These are phyloP conservation scores for Gonapodya prolifera DNA, from an alignment of 192 early-diverging fungal genomes.

Conservation along the genomic window DNA sequence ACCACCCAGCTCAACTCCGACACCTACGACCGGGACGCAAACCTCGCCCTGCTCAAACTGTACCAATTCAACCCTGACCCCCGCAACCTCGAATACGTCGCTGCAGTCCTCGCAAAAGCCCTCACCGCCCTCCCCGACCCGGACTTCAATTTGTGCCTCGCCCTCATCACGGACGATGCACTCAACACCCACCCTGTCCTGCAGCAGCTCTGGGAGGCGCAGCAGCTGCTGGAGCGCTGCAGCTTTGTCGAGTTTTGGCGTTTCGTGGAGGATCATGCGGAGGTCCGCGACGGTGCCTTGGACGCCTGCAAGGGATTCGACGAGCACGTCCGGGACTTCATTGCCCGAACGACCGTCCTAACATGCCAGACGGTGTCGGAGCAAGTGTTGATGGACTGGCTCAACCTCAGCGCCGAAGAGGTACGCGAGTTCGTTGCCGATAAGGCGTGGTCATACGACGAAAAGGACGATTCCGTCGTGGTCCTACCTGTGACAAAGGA, in stretches of 20 bases:
- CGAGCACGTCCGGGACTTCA: slow-evolving; percentile 55
- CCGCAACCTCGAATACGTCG: slow-evolving; percentile 54
- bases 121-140: slow-evolving; percentile 70
- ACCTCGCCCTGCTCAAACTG: slow-evolving; percentile 83
- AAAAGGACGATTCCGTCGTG: slow-evolving; percentile 35
- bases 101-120: slow-evolving; percentile 67
- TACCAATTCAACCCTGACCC: slow-evolving; percentile 86
- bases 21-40: slow-evolving; percentile 76
- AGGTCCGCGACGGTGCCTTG: slow-evolving; percentile 40
- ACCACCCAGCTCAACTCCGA: slow-evolving; percentile 50
- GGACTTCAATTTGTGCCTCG: slow-evolving; percentile 84
- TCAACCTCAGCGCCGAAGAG: slow-evolving; percentile 55
- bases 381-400: slow-evolving; percentile 39
- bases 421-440: slow-evolving; percentile 43
- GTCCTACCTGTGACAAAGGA: slow-evolving; percentile 66
- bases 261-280: slow-evolving; percentile 26
- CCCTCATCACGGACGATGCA: slow-evolving; percentile 66
- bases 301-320: slow-evolving; percentile 58
- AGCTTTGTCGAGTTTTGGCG: slow-evolving; percentile 19
- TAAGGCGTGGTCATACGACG: slow-evolving; percentile 49
- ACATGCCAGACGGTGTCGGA: slow-evolving; percentile 70
- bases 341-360: slow-evolving; percentile 58
- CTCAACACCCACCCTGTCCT: slow-evolving; percentile 30
- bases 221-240: slow-evolving; percentile 60
- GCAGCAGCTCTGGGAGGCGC: slow-evolving; percentile 49